Evolutionary conservation across 2,329 filamentous ascomycete species (phyloP), one percentile per base, ranked within the genome.

Genomic region (Teratosphaeria pseudoeucalypti): DNA sequence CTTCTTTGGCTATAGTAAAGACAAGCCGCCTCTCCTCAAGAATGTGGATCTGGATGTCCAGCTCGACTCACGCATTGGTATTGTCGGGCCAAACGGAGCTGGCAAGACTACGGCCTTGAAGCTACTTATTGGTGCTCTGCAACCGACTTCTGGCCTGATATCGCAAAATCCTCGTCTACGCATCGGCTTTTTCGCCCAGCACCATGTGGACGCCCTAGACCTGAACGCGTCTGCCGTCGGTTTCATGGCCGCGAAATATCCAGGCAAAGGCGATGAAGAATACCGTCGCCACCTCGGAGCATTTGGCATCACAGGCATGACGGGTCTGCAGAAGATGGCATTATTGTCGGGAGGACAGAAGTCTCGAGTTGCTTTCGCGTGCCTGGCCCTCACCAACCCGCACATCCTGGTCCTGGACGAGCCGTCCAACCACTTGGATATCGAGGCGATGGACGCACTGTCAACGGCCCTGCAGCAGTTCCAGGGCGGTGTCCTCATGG

Each of bases 21-120:
- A 95, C 71, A 90, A 88, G 12, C 83, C 87, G 27, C 43, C 43
- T 49, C 81, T 99, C 52, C 83, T 99, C 52, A 84, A 78, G 65
- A 86, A 96, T 67, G 89, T 99, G 61, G 94, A 99, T 70, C 82
- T 99, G 27, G 92, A 97, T 73, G 94, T 99, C 16, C 94, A 99
- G 75, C 86, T 99, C 52, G 94, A 99, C 77, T 97, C 92, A 9
- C 89, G 94, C 64, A 99, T 99, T 68, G 94, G 94, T 71, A 99
- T 99, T 71, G 92, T 99, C n/a, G 94, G 94, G 16, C 94, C 94
- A 70, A 99, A 99, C 81, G 94, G 94, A 76, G 94, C 94, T 53
- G 94, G 94, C 82, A 99, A 99, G 77, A 99, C 94, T 2, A 99
- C 94, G 0, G 88, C 96, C n/a, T 80, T 99, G 67, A 97, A 96